Evolutionary conservation across 257 asterid genomes (phyloP).

Genomic region (Nicotiana undulata): DNA sequence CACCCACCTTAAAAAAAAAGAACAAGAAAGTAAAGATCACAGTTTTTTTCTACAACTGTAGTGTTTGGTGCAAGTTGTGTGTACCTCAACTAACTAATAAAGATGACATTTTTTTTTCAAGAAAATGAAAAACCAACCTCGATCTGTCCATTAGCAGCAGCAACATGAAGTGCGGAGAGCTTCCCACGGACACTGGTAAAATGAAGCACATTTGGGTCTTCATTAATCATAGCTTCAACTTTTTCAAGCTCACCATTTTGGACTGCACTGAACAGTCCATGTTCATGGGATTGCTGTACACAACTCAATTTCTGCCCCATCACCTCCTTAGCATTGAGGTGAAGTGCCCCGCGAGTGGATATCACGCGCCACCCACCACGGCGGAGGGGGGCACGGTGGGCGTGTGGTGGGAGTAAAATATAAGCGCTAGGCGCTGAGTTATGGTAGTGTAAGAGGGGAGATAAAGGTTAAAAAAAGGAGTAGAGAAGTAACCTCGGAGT

Average conservation of each 20-base stretch:
- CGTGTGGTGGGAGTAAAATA: slow-evolving; percentile 12
- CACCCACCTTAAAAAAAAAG: background rate
- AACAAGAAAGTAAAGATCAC: slow-evolving; percentile 6
- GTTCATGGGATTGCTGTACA: slow-evolving; percentile 30
- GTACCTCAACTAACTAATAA: background rate
- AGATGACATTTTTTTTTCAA: background rate
- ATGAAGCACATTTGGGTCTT: slow-evolving; percentile 38
- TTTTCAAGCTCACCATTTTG: slow-evolving; percentile 58
- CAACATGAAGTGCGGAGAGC: slow-evolving; percentile 62
- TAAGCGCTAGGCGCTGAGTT: slow-evolving; percentile 1
- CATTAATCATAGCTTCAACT: slow-evolving; percentile 47
- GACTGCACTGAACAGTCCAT: slow-evolving; percentile 49
- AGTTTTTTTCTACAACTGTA: too few relatives aligned
- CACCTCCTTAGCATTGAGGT: slow-evolving; percentile 10
- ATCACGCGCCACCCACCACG: slow-evolving; percentile 62
- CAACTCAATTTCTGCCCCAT: slow-evolving; percentile 82
- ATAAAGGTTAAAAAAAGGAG: slow-evolving; percentile 13
- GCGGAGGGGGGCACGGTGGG: slow-evolving; percentile 25
- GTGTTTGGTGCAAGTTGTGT: too few relatives aligned
- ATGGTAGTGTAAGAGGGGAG: slow-evolving; percentile 17
- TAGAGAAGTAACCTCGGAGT: slow-evolving; percentile 29
- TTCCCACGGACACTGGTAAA: slow-evolving; percentile 31
- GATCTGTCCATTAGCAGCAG: slow-evolving; percentile 64
- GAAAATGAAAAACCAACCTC: slow-evolving; percentile 36
- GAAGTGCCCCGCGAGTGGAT: background rate